Conservation (phyloP, 2,329 filamentous ascomycete species). For the Xylariaceae sp. region DNA sequence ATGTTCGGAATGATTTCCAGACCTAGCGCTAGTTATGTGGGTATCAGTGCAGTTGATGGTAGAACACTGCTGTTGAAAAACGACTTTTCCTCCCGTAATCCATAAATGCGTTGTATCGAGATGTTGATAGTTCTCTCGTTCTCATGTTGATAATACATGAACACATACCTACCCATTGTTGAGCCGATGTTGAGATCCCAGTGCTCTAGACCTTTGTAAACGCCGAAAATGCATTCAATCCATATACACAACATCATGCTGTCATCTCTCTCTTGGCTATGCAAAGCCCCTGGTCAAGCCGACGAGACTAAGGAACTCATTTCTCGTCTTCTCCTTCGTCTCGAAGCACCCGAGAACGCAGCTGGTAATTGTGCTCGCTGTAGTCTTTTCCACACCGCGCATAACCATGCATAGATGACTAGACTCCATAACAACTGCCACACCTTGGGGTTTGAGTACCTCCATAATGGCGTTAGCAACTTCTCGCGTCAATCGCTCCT, state of each 20-base stretch:
- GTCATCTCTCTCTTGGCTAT: constrained; percentile 15
- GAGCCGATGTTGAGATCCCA: constrained; percentile 41
- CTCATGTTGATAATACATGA: constrained; percentile 27
- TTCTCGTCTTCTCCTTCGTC: constrained; percentile 87
- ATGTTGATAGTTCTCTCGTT: constrained; percentile 32
- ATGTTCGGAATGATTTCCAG: too few relatives aligned
- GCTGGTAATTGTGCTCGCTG: constrained; percentile 87
- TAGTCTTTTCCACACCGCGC: constrained; percentile 95
- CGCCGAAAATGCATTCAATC: constrained; percentile 25
- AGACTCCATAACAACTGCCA: constrained; percentile 97
- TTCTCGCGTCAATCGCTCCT: constrained; percentile 95
- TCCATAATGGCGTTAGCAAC: constrained; percentile 94
- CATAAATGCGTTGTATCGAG: constrained; percentile 23
- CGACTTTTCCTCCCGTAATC: constrained; percentile 15
- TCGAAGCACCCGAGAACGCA: constrained; percentile 98
- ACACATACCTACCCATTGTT: constrained; percentile 19
- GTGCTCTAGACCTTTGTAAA: constrained; percentile 29
- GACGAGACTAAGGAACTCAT: constrained; percentile 89
- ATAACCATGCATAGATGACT: constrained; percentile 98
- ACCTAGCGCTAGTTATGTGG: too few relatives aligned
- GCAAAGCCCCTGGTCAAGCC: constrained; percentile 58
- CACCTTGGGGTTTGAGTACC: constrained; percentile 89
- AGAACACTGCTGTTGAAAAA: constrained; percentile 29
- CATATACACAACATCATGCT: not conserved
- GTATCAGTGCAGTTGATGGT: constrained; percentile 30